Conservation (phyloP, 768 basidiomycete genomes). For the Suillus discolor region DNA sequence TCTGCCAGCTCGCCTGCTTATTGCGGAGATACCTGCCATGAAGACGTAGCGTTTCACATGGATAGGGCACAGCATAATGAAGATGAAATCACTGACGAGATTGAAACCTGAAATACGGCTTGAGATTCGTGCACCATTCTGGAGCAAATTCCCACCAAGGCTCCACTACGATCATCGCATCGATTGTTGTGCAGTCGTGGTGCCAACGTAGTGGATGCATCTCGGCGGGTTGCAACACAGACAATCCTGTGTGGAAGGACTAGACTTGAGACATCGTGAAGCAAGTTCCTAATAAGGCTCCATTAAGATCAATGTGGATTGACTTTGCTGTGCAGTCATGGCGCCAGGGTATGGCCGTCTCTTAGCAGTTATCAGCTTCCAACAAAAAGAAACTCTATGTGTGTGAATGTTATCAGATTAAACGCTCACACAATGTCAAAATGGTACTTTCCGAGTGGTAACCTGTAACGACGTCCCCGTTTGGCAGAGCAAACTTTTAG, state of each 20-base stretch:
- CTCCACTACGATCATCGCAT: neutral
- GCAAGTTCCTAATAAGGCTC: neutral
- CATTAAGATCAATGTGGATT: neutral
- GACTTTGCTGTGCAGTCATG: neutral
- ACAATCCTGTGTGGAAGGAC: neutral
- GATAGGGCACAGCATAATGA: neutral
- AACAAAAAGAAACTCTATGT: neutral
- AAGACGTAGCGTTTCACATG: neutral
- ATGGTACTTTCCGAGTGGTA: neutral
- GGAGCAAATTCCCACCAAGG: neutral
- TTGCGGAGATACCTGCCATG: neutral
- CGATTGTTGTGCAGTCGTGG: neutral
- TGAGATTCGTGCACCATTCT: neutral
- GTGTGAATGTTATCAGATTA: slow-evolving; percentile 6
- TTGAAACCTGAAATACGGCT: neutral
- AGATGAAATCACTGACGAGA: slow-evolving; percentile 6
- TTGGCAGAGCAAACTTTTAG: neutral
- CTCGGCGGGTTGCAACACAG: neutral
- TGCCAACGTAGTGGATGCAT: neutral
- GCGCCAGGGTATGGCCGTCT: neutral
- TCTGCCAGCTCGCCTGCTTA: neutral
- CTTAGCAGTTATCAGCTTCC: neutral
- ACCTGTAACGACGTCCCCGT: neutral
- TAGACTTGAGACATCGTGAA: neutral
- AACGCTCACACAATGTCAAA: neutral